Conservation (phyloP, 2,329 filamentous ascomycete species). For the Sporothrix variecibatus region DNA sequence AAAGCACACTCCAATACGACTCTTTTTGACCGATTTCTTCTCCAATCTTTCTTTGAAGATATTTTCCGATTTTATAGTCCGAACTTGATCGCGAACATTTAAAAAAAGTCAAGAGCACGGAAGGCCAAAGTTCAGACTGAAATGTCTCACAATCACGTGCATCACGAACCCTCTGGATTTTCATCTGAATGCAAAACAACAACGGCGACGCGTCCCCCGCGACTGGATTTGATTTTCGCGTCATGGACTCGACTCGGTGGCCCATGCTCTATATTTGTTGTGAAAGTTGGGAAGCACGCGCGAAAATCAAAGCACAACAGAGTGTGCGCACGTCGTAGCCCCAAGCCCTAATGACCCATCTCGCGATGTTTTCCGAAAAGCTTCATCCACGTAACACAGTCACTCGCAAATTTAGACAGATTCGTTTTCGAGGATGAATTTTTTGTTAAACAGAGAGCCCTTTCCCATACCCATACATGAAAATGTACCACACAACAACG, state of each 20-base stretch:
- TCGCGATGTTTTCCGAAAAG: neutral
- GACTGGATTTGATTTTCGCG: neutral
- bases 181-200: neutral
- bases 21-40: neutral
- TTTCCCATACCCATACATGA: neutral
- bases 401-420: neutral
- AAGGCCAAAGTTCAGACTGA: neutral
- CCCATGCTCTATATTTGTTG: neutral
- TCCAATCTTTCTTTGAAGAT: neutral
- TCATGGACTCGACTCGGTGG: neutral
- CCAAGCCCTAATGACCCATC: neutral
- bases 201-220: neutral
- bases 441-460: neutral
- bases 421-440: neutral
- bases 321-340: neutral
- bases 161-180: neutral
- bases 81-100: neutral
- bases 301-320: conserved; percentile 10
- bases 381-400: neutral
- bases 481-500: neutral
- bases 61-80: neutral
- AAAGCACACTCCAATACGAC: neutral
- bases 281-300: neutral
- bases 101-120: neutral
- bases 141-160: conserved; percentile 14